phyloP scores from a whole-genome alignment of 1,139 yeast genomes.

The Geotrichum cucujoidarum region DNA sequence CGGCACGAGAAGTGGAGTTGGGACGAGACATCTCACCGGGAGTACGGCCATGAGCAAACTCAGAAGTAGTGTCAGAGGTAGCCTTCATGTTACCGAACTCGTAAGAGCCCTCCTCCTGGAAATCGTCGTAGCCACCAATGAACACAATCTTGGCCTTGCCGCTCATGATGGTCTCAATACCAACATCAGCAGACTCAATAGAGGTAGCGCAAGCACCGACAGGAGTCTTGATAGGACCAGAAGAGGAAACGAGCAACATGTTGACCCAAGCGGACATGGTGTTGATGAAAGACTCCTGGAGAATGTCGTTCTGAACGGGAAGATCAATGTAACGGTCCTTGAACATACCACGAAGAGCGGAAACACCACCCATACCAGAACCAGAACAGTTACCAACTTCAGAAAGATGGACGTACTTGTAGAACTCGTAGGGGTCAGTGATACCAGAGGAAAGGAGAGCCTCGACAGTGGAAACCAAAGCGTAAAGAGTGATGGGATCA shows the following conservation, averaged over 20 bases:
- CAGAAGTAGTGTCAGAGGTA: constrained; percentile 82
- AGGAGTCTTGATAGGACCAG: constrained; percentile 98
- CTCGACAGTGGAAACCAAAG: constrained; percentile 90
- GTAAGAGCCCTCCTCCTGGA: constrained; percentile 97
- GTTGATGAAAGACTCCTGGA: constrained; percentile 96
- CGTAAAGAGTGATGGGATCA: constrained; percentile 90
- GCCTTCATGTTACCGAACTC: constrained; percentile 99
- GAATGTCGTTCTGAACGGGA: constrained; percentile 93
- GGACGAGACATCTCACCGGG: constrained; percentile 99
- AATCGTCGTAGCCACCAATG: constrained; percentile 98
- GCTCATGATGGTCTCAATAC: constrained; percentile 84
- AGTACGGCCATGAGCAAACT: constrained; percentile 92
- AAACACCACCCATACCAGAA: constrained; percentile 99
- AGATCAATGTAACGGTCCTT: constrained; percentile 85
- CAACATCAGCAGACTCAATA: constrained; percentile 92
- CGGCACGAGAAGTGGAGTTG: constrained; percentile 89
- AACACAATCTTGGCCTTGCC: constrained; percentile 95
- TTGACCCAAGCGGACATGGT: constrained; percentile 99
- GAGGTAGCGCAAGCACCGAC: constrained; percentile 99
- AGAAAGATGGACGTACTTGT: constrained; percentile 94
- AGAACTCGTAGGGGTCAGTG: constrained; percentile 97
- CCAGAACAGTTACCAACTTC: constrained; percentile 99
- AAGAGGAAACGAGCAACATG: constrained; percentile 93
- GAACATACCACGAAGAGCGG: constrained; percentile 96
- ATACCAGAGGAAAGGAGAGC: constrained; percentile 91